phyloP scores from a whole-genome alignment of 768 basidiomycete genomes.

The Dioszegia hungarica region DNA sequence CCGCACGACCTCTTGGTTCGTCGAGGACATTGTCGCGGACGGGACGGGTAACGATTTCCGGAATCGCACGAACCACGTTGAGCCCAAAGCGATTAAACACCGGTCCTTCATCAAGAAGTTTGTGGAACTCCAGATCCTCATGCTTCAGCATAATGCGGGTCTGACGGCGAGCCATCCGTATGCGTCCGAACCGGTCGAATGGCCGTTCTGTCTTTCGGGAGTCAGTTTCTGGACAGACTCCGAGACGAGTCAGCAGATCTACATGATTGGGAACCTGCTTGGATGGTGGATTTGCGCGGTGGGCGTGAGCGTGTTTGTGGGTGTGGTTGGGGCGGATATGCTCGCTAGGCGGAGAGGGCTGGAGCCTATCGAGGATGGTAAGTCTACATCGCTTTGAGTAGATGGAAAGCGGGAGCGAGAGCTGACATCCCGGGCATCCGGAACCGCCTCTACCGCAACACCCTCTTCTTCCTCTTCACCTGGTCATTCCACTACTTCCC shows the following conservation, averaged over 20 bases:
- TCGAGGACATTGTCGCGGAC: constrained; percentile 71
- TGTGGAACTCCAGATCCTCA: constrained; percentile 82
- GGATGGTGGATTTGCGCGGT: constrained; percentile 94
- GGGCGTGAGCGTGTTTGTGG: constrained; percentile 78
- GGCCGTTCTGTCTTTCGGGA: constrained; percentile 93
- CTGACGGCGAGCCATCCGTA: constrained; percentile 97
- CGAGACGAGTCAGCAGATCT: constrained; percentile 82
- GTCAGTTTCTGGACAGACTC: constrained; percentile 96
- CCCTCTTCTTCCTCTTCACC: constrained; percentile 88
- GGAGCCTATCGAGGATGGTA: constrained; percentile 80
- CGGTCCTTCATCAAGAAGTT: constrained; percentile 95
- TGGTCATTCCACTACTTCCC: constrained; percentile 96
- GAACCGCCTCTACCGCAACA: constrained; percentile 89
- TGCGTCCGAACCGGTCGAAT: constrained; percentile 90
- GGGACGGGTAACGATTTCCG: constrained; percentile 59
- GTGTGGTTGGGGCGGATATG: constrained; percentile 83
- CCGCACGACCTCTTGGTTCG: constrained; percentile 79
- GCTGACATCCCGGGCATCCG: too few relatives aligned
- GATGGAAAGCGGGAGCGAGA: too few relatives aligned
- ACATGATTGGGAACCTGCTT: constrained; percentile 87
- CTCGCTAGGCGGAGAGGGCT: constrained; percentile 78
- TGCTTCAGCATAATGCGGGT: constrained; percentile 99
- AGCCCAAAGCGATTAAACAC: constrained; percentile 66
- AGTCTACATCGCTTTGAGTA: too few relatives aligned
- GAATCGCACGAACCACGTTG: constrained; percentile 56